Evolutionary conservation across 495 filamentous ascomycete species (phyloP).

Genomic region (Aspergillus affinis): DNA sequence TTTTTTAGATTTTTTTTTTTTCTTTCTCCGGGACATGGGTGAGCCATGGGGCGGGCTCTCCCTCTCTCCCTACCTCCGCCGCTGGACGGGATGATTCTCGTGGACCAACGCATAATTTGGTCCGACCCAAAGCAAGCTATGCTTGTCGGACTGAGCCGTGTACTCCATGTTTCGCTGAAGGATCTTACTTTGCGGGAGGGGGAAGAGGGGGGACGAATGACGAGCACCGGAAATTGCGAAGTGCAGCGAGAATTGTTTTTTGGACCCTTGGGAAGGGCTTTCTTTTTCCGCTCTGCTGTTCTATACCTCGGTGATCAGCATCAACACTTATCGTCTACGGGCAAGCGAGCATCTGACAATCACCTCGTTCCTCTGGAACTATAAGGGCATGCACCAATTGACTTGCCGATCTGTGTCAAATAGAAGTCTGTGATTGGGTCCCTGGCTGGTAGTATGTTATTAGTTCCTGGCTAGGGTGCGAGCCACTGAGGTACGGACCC

Average conservation of each 20-base stretch:
- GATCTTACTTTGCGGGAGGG: conserved; percentile 16
- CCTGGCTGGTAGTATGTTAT: neutral
- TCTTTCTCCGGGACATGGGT: conserved; percentile 1
- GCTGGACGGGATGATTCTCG: conserved; percentile 13
- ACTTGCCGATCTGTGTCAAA: conserved; percentile 10
- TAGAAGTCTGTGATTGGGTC: conserved; percentile 1
- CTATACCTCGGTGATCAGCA: conserved; percentile 16
- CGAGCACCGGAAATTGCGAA: conserved; percentile 15
- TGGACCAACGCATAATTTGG: conserved; percentile 10
- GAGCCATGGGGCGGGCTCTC: neutral
- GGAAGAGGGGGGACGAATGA: conserved; percentile 17
- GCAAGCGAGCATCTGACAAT: conserved; percentile 10
- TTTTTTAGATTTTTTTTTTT: neutral
- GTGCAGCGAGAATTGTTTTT: conserved; percentile 10
- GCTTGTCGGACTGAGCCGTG: conserved; percentile 14
- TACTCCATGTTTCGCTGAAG: conserved; percentile 10
- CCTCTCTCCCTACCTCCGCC: conserved; percentile 2
- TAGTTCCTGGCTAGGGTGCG: conserved; percentile 11
- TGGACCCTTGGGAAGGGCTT: conserved; percentile 4
- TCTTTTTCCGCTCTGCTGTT: conserved; percentile 3
- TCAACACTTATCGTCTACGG: conserved; percentile 1
- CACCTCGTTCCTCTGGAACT: conserved; percentile 1
- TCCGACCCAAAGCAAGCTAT: conserved; percentile 13
- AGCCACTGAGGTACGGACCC: conserved; percentile 6
- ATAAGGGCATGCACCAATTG: conserved; percentile 9